Evolutionary conservation across 2,329 filamentous ascomycete genomes (phyloP), one percentile per base, ranked within the genome.

Genomic region (Xylaria sp.): DNA sequence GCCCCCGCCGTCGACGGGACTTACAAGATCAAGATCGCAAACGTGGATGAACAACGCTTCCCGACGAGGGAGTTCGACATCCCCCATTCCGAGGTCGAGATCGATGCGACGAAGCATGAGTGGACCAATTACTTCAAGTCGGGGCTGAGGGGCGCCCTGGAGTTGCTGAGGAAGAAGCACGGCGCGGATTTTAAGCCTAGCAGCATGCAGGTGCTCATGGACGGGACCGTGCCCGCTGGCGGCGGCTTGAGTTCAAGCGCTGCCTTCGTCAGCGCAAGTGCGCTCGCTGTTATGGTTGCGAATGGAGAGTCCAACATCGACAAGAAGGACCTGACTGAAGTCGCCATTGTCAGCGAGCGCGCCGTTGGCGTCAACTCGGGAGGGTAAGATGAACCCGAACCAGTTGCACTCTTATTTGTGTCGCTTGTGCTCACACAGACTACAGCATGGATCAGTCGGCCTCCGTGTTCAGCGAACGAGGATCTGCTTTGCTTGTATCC

Each of bases 91-190:
- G 83, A 85, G 12, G 86, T 95, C n/a, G 87, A 91, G 25, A 97
- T 99, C 75, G 94, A 98, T 79, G 87, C 93, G 8, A 90, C 89
- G 20, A 87, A 91, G 73, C 92, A 97, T 72, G 94, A 97, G 81
- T 99, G 96, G 96, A 92, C 93, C 66, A 99, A 98, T 80, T 99
- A 99, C 85, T 98, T 99, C 88, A 97, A 96, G 83, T 93, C 93
- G 62, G 96, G 96, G 0, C 84, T 98, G 58, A 85, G 89, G 41
- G 96, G 94, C 34, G 95, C 95, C 0, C 82, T 97, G 64, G 88
- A 92, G 74, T 84, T 97, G 67, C 83, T 99, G 71, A 86, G 89
- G 77, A 88, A 90, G 80, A 91, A 91, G 78, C 77, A 85, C 34
- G 87, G 87, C 39, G 75, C 73, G 52, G 82, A 84, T 55, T 91